A percentile compares a stretch with the other conserved stretches of the same genome.
These are phyloP conservation scores for Psophocarpus tetragonolobus DNA, from an alignment of 306 rosid species.

Conservation along the genomic window DNA sequence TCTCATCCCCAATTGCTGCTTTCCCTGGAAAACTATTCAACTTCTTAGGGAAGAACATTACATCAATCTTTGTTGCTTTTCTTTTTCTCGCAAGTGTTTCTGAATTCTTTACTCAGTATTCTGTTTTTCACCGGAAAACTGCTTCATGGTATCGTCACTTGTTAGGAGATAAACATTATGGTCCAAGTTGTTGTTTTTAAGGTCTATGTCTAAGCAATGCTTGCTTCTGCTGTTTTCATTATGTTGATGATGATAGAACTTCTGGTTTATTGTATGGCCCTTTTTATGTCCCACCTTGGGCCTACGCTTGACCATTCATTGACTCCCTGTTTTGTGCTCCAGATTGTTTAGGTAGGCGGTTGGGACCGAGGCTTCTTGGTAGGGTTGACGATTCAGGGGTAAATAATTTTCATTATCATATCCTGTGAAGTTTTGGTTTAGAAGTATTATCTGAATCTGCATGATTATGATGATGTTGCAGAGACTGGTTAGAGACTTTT, in stretches of 20 bases:
- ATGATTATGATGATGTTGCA: constrained; percentile 47
- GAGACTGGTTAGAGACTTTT: constrained; percentile 86
- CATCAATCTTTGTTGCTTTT: no score
- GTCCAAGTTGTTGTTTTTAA: neutral
- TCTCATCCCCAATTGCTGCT: no score
- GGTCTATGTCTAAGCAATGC: constrained; percentile 2
- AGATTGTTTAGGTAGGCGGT: constrained; percentile 98
- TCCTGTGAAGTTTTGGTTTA: neutral
- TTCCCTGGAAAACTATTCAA: no score
- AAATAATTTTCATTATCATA: constrained; percentile 37
- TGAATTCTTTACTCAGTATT: constrained; percentile 13
- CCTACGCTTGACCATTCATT: constrained; percentile 29
- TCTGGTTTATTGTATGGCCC: constrained; percentile 13
- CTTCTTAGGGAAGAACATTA: no score
- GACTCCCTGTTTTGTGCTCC: constrained; percentile 44
- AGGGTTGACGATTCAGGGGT: constrained; percentile 98
- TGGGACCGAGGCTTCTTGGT: constrained; percentile 96
- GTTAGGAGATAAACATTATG: neutral
- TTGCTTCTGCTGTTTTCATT: constrained; percentile 9
- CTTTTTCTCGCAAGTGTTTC: neutral
- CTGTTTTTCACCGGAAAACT: constrained; percentile 15
- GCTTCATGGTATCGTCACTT: neutral
- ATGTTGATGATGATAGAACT: neutral
- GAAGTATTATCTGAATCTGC: constrained; percentile 33
- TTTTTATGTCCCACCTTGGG: neutral